Evolutionary conservation across 1,284 basidiomycete species (phyloP).

Genomic region (Gastroboletus turbinatus): DNA sequence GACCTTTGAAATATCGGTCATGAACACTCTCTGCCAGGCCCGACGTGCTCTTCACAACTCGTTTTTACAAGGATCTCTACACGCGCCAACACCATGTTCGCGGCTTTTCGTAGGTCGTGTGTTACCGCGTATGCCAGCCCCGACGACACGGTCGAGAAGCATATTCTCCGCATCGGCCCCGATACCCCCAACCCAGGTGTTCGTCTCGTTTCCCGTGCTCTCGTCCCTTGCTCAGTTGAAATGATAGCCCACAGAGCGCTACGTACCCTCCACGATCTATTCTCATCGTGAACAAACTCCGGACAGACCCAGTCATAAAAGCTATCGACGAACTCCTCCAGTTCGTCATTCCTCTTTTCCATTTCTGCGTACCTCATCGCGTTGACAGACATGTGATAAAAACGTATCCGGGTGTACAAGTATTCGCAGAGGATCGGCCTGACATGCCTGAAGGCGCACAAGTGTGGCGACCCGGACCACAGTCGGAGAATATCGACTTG

Average conservation of each 20-base stretch:
- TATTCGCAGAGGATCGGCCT: constrained; percentile 72
- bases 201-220: constrained; percentile 19
- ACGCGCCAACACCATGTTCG: constrained; percentile 2
- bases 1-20: constrained; percentile 9
- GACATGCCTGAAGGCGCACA: constrained; percentile 67
- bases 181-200: constrained; percentile 24
- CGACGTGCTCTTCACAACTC: constrained; percentile 26
- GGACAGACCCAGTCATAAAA: constrained; percentile 70
- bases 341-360: constrained; percentile 40
- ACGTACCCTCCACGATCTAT: constrained; percentile 42
- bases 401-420: constrained; percentile 68
- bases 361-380: not conserved
- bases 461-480: constrained; percentile 56
- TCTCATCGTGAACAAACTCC: constrained; percentile 74
- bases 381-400: constrained; percentile 56
- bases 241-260: constrained; percentile 27
- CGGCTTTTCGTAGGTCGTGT: not conserved
- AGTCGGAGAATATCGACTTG: constrained; percentile 71
- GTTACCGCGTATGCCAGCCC: not conserved
- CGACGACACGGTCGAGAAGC: constrained; percentile 8
- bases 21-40: constrained; percentile 24
- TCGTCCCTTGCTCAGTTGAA: constrained; percentile 26
- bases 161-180: constrained; percentile 12
- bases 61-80: constrained; percentile 16
- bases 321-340: constrained; percentile 70